Percentiles rank a stretch among this genome's conserved stretches.
Conservation (phyloP, 306 rosid genomes). For the Begonia masoniana region DNA sequence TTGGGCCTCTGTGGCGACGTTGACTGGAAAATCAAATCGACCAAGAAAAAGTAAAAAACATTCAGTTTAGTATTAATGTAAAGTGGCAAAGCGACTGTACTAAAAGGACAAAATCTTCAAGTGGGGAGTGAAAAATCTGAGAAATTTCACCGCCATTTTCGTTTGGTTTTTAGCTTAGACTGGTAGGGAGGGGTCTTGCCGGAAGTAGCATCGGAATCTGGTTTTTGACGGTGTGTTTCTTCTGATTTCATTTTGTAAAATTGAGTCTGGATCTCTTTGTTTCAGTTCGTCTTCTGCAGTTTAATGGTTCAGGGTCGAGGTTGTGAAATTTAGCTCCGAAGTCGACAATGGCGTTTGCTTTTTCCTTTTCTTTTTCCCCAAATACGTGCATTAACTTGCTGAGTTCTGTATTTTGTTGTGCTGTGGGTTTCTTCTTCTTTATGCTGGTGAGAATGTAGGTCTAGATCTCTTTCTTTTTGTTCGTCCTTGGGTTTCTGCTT, state of each 20-base stretch:
- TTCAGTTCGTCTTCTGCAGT: background rate
- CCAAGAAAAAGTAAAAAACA: background rate
- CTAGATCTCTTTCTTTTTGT: no score
- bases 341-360: no score
- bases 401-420: no score
- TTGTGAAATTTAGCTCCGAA: no score
- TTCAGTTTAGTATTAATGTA: background rate
- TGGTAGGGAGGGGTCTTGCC: constrained; percentile 26
- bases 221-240: constrained; percentile 21
- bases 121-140: background rate
- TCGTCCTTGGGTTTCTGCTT: no score
- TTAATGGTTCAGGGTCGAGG: background rate
- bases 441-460: no score
- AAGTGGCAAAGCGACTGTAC: background rate
- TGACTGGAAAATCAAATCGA: background rate
- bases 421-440: no score
- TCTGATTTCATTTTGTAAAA: background rate
- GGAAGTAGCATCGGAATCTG: constrained; percentile 19
- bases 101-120: background rate
- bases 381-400: no score
- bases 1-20: no score
- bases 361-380: no score
- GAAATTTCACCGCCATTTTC: background rate
- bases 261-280: no score
- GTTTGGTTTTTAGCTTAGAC: background rate